Evolutionary conservation across 768 basidiomycete species (phyloP), one percentile per base, ranked within the genome.

Genomic region (Pleurotus platypus): DNA sequence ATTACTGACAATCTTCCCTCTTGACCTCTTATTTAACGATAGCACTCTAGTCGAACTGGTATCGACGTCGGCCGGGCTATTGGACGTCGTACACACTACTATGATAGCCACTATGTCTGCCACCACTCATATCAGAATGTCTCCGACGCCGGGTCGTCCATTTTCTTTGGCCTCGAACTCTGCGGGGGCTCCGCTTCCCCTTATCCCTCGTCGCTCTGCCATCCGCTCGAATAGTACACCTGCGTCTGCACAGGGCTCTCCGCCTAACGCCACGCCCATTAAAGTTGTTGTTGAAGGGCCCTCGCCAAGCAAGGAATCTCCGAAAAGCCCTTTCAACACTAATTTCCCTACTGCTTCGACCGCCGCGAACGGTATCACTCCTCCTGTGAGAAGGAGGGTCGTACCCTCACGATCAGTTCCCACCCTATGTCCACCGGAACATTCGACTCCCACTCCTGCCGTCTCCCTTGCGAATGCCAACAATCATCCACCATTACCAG

Each of bases 141-240:
- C 71, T 49, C 68, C 72, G 42, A 57, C 67, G 7, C 69, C 69
- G 60, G 66, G 74, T 58, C 65, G 67, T 55, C 63, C 65, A 30
- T 63, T 70, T 59, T 63, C 74, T 47, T 72, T 71, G 47, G 66
- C 72, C 57, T 71, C 82, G 42, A 89, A 85, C 68, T 69, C 75
- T 27, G 84, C 87, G 30, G 78, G 81, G 2, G 72, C 73, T 6
- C 79, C 86, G 55, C 78, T 88, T n/a, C 86, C 87, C 13, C 73
- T 80, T 50, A 76, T 89, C 53, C 85, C 89, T 38, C 80, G 85
- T 54, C 74, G 86, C 48, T 65, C 73, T 4, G 67, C 70, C 50
- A 69, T 65, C 35, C 61, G 59, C 61, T 61, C 63, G 62, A 69
- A 69, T 62, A 47, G 69, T 26, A 55, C 24, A 46, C 37, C 60